phyloP scores from a whole-genome alignment of 768 basidiomycete genomes.

The Terana coerulea region DNA sequence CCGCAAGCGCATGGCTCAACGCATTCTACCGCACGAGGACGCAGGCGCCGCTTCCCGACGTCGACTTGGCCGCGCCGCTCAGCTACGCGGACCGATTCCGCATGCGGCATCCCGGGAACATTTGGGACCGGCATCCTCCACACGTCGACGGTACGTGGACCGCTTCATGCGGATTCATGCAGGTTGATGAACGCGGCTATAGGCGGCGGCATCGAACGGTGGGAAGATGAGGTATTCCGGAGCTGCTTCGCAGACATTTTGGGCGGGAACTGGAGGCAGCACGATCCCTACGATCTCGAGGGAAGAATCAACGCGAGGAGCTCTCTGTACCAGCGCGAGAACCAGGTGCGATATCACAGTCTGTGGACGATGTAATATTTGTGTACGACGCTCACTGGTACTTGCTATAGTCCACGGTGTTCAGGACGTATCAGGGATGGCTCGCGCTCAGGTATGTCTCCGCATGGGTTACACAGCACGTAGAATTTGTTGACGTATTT shows the following conservation, averaged over 20 bases:
- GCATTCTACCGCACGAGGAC: conserved; percentile 51
- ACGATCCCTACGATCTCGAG: conserved; percentile 64
- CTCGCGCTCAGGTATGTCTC: conserved; percentile 53
- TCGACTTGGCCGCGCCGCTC: conserved; percentile 59
- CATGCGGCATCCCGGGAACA: conserved; percentile 61
- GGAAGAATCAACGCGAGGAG: conserved; percentile 56
- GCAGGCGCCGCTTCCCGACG: conserved; percentile 38
- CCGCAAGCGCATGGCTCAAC: conserved; percentile 56
- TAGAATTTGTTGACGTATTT: conserved; percentile 4
- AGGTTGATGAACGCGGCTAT: conserved; percentile 20
- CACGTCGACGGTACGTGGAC: conserved; percentile 41
- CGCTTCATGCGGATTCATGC: background rate
- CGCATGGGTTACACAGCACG: background rate
- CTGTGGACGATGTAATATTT: background rate
- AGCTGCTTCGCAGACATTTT: conserved; percentile 61
- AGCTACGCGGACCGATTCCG: conserved; percentile 73
- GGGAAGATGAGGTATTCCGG: conserved; percentile 60
- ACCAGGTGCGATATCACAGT: conserved; percentile 36
- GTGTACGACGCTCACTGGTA: too few relatives aligned
- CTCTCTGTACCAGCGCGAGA: conserved; percentile 58
- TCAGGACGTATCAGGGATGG: conserved; percentile 73
- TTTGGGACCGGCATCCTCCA: conserved; percentile 52
- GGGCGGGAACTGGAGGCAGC: conserved; percentile 54
- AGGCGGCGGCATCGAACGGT: conserved; percentile 75
- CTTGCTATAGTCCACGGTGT: conserved; percentile 19